phyloP scores from a whole-genome alignment of 176 grass and related monocot genomes.

The Zizania latifolia region DNA sequence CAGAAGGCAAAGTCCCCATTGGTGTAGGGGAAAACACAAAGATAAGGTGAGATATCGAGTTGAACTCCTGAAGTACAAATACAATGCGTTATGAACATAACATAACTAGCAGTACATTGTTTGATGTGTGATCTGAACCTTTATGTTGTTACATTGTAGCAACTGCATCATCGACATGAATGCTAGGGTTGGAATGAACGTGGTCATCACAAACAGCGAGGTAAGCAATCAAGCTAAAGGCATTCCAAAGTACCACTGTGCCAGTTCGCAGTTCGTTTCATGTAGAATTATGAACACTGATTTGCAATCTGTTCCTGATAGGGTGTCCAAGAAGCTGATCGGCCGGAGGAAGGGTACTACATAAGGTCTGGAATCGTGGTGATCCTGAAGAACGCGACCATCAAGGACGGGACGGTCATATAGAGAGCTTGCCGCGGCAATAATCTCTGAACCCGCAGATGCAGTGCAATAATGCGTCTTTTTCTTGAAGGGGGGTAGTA shows the following conservation, averaged over 20 bases:
- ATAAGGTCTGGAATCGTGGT: conserved; percentile 55
- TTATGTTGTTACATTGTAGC: conserved; percentile 11
- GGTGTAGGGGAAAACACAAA: conserved; percentile 71
- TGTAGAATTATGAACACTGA: background rate
- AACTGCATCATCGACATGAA: conserved; percentile 90
- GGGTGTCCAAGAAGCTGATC: conserved; percentile 69
- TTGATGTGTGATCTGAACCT: background rate
- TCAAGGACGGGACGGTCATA: conserved; percentile 60
- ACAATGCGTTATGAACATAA: background rate
- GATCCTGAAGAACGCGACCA: conserved; percentile 59
- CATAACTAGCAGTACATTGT: background rate
- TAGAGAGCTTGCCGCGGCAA: background rate
- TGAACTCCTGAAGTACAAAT: background rate
- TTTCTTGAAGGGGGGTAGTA: background rate
- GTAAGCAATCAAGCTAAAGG: conserved; percentile 3
- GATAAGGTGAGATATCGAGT: conserved; percentile 40
- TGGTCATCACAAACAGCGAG: conserved; percentile 56
- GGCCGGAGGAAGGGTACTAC: conserved; percentile 49
- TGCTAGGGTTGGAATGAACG: conserved; percentile 66
- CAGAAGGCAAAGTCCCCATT: conserved; percentile 62
- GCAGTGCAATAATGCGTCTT: background rate
- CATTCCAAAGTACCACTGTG: background rate
- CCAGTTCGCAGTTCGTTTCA: too few species aligned
- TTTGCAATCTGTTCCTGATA: background rate
- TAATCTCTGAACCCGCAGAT: background rate